phyloP scores from a whole-genome alignment of 495 filamentous ascomycete genomes.

The Aspergillus avenaceus region DNA sequence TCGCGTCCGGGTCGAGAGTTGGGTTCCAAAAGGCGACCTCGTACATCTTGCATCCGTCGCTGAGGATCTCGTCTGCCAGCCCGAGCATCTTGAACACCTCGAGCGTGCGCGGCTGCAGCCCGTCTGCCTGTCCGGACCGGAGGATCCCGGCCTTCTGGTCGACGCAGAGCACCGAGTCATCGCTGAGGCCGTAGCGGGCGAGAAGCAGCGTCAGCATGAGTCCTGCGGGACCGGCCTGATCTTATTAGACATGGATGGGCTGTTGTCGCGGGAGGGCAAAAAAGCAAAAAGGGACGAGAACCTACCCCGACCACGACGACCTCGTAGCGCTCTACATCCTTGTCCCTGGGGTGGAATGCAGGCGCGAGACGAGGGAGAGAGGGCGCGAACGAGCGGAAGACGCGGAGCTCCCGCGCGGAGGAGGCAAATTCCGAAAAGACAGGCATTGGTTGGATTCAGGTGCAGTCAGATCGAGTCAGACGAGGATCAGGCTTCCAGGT shows the following conservation, averaged over 20 bases:
- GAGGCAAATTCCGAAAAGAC: conserved; percentile 27
- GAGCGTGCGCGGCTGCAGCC: conserved; percentile 55
- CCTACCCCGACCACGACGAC: conserved; percentile 19
- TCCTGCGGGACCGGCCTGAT: conserved; percentile 41
- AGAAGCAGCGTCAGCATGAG: conserved; percentile 44
- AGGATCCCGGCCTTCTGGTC: conserved; percentile 39
- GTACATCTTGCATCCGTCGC: conserved; percentile 31
- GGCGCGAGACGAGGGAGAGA: conserved; percentile 20
- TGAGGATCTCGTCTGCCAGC: conserved; percentile 32
- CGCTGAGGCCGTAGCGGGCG: conserved; percentile 43
- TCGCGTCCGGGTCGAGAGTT: conserved; percentile 38
- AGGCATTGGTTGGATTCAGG: conserved; percentile 20
- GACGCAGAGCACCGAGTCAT: conserved; percentile 40
- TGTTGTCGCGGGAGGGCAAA: conserved; percentile 22
- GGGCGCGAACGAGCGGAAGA: conserved; percentile 17
- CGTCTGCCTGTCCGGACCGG: conserved; percentile 60
- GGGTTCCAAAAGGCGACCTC: conserved; percentile 48
- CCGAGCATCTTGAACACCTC: conserved; percentile 54
- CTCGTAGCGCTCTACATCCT: conserved; percentile 17
- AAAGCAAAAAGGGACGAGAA: background rate
- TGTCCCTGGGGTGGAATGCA: conserved; percentile 8
- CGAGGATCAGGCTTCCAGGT: too few species aligned
- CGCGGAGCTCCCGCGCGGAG: conserved; percentile 16
- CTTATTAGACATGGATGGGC: too few species aligned
- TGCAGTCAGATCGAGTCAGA: too few species aligned